A percentile compares a stretch with the other conserved stretches of the same genome.
These are phyloP conservation scores for Ustilago shanxiensis DNA, from an alignment of 1,284 basidiomycete species.

Conservation along the genomic window DNA sequence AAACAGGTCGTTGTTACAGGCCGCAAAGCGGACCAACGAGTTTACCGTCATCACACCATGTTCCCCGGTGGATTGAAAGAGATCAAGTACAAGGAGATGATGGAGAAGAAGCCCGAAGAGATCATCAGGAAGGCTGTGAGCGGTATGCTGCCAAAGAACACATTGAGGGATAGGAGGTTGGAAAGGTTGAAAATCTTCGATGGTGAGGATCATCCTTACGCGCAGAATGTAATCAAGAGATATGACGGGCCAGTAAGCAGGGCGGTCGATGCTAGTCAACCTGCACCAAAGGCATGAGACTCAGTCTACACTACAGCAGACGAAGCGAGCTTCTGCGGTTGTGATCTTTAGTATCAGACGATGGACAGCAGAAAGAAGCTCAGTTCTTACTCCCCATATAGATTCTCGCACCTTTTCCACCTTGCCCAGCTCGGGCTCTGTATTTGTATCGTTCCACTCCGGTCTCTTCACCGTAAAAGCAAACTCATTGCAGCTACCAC, in stretches of 20 bases:
- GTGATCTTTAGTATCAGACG: too few species aligned
- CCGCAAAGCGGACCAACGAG: slow-evolving; percentile 85
- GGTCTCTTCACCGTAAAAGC: background rate
- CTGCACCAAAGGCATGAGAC: slow-evolving; percentile 25
- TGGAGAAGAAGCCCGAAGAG: slow-evolving; percentile 84
- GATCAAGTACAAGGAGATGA: slow-evolving; percentile 65
- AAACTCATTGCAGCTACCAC: background rate
- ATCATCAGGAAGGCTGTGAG: slow-evolving; percentile 68
- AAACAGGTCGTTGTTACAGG: slow-evolving; percentile 88
- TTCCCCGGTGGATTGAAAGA: slow-evolving; percentile 90
- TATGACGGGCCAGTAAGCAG: slow-evolving; percentile 10
- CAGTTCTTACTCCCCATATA: background rate
- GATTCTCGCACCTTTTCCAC: background rate
- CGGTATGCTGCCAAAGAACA: slow-evolving; percentile 70
- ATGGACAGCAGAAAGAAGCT: too few species aligned
- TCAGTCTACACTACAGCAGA: too few species aligned
- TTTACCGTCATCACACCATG: slow-evolving; percentile 92
- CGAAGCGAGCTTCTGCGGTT: too few species aligned
- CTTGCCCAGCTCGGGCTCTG: slow-evolving; percentile 10
- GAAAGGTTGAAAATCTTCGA: slow-evolving; percentile 67
- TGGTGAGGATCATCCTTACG: slow-evolving; percentile 64
- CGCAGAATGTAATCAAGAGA: slow-evolving; percentile 51
- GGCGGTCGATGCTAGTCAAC: background rate
- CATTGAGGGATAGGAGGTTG: slow-evolving; percentile 64
- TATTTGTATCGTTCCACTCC: slow-evolving; percentile 31